Evolutionary conservation across 495 filamentous ascomycete genomes (phyloP).

Genomic region (Trichoderma erinaceum): DNA sequence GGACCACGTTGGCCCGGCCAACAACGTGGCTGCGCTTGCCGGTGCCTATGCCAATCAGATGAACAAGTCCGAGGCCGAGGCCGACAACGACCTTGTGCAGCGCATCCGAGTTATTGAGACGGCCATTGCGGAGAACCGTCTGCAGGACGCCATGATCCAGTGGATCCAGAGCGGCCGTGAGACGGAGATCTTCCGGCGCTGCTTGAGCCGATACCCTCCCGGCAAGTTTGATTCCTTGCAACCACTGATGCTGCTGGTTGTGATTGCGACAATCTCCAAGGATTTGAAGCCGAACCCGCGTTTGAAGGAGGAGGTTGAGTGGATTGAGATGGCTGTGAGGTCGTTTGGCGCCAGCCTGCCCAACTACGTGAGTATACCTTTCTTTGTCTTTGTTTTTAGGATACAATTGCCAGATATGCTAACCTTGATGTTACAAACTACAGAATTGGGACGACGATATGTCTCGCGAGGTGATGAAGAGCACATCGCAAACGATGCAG

Average conservation of each 20-base stretch:
- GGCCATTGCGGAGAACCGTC: slow-evolving; percentile 8
- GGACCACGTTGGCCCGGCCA: slow-evolving; percentile 6
- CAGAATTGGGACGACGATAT: slow-evolving; percentile 10
- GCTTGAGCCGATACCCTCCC: slow-evolving; percentile 45
- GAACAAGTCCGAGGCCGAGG: slow-evolving; percentile 13
- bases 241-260: slow-evolving; percentile 73
- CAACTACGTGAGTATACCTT: slow-evolving; percentile 10
- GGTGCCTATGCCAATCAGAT: slow-evolving; percentile 15
- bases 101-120: slow-evolving; percentile 14
- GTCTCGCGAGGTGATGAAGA: slow-evolving; percentile 2
- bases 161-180: slow-evolving; percentile 61
- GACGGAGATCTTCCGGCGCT: slow-evolving; percentile 73
- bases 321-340: slow-evolving; percentile 68
- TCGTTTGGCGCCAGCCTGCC: slow-evolving; percentile 9
- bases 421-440: not conserved
- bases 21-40: slow-evolving; percentile 11
- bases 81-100: slow-evolving; percentile 16
- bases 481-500: slow-evolving; percentile 14
- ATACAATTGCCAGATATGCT: not conserved
- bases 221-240: slow-evolving; percentile 65
- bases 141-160: slow-evolving; percentile 21
- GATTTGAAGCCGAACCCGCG: slow-evolving; percentile 54
- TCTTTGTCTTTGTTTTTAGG: not conserved
- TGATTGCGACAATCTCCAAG: slow-evolving; percentile 72
- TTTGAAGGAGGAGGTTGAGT: slow-evolving; percentile 60